Conservation (phyloP, 441 rosid species). For the Rhodomyrtus psidioides region DNA sequence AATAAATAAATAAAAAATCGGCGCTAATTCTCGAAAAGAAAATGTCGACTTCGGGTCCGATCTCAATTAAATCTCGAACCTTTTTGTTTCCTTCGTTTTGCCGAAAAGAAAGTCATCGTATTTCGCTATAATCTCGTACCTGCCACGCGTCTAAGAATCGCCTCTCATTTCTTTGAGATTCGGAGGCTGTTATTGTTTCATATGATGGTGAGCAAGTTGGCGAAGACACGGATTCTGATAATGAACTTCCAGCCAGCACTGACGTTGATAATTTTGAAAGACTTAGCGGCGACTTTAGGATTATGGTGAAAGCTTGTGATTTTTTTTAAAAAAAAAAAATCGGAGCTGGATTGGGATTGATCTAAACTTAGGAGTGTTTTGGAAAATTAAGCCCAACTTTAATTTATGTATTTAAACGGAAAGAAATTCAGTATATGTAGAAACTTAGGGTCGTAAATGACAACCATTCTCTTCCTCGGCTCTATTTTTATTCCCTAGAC, state of each 20-base stretch:
- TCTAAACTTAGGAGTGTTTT: rapidly evolving
- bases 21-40: too few species aligned
- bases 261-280: background rate
- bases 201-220: background rate
- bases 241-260: too few species aligned
- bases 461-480: too few species aligned
- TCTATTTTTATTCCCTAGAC: too few species aligned
- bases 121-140: rapidly evolving
- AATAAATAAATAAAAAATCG: too few species aligned
- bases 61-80: rapidly evolving
- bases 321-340: too few species aligned
- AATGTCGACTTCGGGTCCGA: too few species aligned
- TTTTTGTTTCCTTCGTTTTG: too few species aligned
- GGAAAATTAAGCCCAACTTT: background rate
- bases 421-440: background rate
- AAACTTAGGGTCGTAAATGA: too few species aligned
- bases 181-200: rapidly evolving
- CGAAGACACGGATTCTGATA: rapidly evolving
- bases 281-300: rapidly evolving
- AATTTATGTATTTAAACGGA: background rate
- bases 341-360: rapidly evolving
- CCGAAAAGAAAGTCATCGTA: rapidly evolving
- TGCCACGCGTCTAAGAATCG: rapidly evolving
- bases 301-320: background rate
- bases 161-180: background rate